Base-by-base conservation (phyloP, 305 asterid species). In the Fraxinus sp. region DNA sequence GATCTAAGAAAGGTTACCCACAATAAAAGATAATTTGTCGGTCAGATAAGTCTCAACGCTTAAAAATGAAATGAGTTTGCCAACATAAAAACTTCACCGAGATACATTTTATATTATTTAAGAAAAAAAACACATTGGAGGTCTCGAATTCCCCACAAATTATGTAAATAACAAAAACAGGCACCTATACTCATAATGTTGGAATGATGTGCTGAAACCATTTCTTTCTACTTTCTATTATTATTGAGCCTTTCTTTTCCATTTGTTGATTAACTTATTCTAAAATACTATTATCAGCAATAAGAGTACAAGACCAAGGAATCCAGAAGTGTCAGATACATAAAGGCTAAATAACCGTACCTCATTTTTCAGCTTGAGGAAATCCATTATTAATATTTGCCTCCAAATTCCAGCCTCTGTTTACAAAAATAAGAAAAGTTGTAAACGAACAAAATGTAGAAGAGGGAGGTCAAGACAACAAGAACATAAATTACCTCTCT, bases 361-460 rank as follows among this genome's bases (percentile, higher is more conserved):
- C 90, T 87, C 86, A 90, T 66, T 87, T 83, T 84, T 84, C 89
- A 78, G 86, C 83, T 20, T 64, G 80, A 35, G 80, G 79, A 81
- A 72, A 71, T 6, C 91, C 94, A 81, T 91, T 91, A 85, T 90
- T 93, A 83, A 83, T 33, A 82, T 75, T 88, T 18, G 77, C 88
- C 52, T 93, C 97, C 90, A 91, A 74, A 90, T 89, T 88, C 94
- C 96, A 93, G 87, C 94, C 95, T 81, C 98, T 95, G 86, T 72
- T 76, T 30, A 82, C 7, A 28, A 52, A 64, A 39, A 83, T 4
- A 16, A 84, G 44, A 62, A 87, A 49, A 57, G 35, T 74, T 30
- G 77, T 75, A 57, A 85, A 62, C 32, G 49, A 64, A 66, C 36
- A 57, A 76, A 74, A 68, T n/a, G 9, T 70, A 46, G 57, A 30